Evolutionary conservation across 176 grass and related monocot genomes (phyloP), one percentile per base, ranked within the genome.

Genomic region (Oryza australiensis): DNA sequence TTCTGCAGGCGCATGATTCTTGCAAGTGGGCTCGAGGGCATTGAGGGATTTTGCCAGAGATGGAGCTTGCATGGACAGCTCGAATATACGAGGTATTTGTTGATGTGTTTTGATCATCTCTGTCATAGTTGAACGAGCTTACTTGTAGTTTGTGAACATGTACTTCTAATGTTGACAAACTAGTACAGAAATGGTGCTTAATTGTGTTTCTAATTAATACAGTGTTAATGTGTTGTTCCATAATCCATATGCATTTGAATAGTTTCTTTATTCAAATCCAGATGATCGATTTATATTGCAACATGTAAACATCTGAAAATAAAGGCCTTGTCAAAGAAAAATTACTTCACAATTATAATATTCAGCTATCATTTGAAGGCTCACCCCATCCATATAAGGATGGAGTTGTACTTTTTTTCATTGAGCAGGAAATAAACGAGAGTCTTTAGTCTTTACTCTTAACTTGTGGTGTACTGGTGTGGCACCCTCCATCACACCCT

Each of bases 21-120:
- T 78, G 86, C 89, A 66, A 87, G 77, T 85, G 92, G 89, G 78
- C 80, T 89, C 64, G 80, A 66, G 89, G 89, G 89, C 41, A 94
- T 94, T 89, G 92, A 94, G 72, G 92, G 92, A 85, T 94, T 94
- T 84, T 66, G 86, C 55, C 92, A 94, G 76, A 84, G 92, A 84
- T 94, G 92, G 92, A 94, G 92, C 68, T 91, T 94, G 76, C 89
- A 94, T n/a, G 92, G 92, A 69, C 89, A 90, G 66, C 80, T 89
- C 1, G 86, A 73, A 24, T 89, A 94, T 80, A 89, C 84, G 15
- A 91, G 85, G 92, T 91, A 89, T 68, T 87, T 3, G 11, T n/a
- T 64, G 35, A 78, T 13, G 27, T 62, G 22, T 78, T 70, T 28
- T 49, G n/a, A 27, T n/a, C 48, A 53, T 79, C 10, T 37, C 20